Percentiles rank a stretch among this genome's conserved stretches.
phyloP scores from a whole-genome alignment of 805 yeast genomes.

The Suhomyces sp. region DNA sequence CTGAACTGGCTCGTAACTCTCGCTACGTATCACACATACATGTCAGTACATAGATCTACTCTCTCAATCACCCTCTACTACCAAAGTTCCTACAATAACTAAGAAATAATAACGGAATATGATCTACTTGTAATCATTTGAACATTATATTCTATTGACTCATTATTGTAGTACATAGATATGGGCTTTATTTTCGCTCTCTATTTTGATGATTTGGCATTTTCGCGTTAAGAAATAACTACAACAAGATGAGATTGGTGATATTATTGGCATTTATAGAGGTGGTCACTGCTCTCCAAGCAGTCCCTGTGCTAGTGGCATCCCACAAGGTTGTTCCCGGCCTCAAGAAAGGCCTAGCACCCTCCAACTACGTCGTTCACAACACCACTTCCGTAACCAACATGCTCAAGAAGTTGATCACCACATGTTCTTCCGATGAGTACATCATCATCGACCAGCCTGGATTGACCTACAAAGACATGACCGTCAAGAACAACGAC shows the following conservation, averaged over 20 bases:
- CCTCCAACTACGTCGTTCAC: constrained; percentile 19
- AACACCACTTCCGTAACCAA: constrained; percentile 26
- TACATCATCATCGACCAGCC: constrained; percentile 40
- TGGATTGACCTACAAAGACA: constrained; percentile 30
- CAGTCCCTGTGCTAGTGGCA: constrained; percentile 37
- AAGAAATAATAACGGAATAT: no score
- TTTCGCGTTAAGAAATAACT: no score
- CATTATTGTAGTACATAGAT: no score
- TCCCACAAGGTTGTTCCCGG: constrained; percentile 38
- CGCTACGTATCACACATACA: no score
- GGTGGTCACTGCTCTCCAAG: neutral
- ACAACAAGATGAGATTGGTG: neutral
- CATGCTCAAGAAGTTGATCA: constrained; percentile 33
- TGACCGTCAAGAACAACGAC: constrained; percentile 28
- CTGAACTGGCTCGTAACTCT: no score
- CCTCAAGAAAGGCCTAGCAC: constrained; percentile 20
- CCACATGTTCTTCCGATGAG: constrained; percentile 38
- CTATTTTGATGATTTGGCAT: neutral
- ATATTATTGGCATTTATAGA: neutral
- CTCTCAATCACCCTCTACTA: no score
- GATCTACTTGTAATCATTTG: no score
- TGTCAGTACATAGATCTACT: no score
- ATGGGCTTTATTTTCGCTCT: no score
- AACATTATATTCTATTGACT: no score
- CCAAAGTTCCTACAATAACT: no score